A percentile compares a stretch with the other conserved stretches of the same genome.
Conservation (phyloP, 768 basidiomycete genomes). For the Tephrocybe sp. region DNA sequence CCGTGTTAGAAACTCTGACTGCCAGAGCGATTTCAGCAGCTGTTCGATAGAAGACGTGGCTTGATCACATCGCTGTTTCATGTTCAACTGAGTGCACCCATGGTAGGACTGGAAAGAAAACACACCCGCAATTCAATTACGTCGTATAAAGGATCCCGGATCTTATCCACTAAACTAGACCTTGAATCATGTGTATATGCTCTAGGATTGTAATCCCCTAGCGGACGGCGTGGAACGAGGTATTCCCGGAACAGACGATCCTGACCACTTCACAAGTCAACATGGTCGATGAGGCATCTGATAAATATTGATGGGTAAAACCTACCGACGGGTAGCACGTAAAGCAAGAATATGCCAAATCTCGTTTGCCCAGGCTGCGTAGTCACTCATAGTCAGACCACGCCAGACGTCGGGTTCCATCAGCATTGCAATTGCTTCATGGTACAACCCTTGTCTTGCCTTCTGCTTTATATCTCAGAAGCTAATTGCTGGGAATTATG, state of each 20-base stretch:
- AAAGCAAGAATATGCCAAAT: constrained; percentile 78
- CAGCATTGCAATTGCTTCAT: constrained; percentile 58
- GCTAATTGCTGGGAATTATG: background rate
- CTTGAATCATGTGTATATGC: constrained; percentile 53
- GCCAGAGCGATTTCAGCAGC: constrained; percentile 72
- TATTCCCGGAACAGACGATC: constrained; percentile 63
- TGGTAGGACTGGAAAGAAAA: constrained; percentile 7
- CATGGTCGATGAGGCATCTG: background rate
- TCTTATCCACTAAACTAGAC: constrained; percentile 38
- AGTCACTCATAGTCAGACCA: constrained; percentile 62
- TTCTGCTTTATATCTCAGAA: constrained; percentile 35
- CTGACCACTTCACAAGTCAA: constrained; percentile 50
- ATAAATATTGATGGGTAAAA: constrained; percentile 27
- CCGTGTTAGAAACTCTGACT: constrained; percentile 75
- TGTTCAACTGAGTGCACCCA: constrained; percentile 1
- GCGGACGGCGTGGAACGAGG: constrained; percentile 59
- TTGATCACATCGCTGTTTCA: constrained; percentile 60
- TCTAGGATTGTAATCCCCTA: constrained; percentile 51
- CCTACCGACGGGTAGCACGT: constrained; percentile 73
- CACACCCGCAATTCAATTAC: constrained; percentile 48
- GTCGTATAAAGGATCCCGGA: constrained; percentile 45
- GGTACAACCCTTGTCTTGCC: constrained; percentile 69
- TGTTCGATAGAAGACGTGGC: constrained; percentile 61
- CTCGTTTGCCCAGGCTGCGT: constrained; percentile 70
- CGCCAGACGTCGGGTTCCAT: constrained; percentile 72